These are phyloP conservation scores for Excoecaria cochinchinensis DNA, from an alignment of 345 rosid genomes.

Conservation along the genomic window DNA sequence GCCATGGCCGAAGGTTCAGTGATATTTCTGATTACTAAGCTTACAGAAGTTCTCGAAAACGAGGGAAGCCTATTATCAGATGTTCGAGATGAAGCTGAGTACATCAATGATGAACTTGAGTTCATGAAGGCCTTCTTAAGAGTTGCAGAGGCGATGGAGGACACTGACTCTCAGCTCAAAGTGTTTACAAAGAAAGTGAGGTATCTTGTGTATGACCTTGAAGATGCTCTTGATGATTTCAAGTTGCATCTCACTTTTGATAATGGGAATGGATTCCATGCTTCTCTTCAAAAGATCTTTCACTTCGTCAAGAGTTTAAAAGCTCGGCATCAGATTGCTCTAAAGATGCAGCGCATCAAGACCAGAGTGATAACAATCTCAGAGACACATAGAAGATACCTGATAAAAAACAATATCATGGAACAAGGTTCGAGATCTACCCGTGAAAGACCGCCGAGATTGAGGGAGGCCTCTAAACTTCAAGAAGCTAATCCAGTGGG, in stretches of 20 bases:
- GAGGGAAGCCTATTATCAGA: conserved; percentile 20
- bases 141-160: conserved; percentile 25
- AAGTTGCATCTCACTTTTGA: conserved; percentile 9
- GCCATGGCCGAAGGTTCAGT: conserved; percentile 35
- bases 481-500: conserved; percentile 32
- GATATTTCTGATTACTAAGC: conserved; percentile 25
- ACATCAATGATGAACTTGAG: conserved; percentile 28
- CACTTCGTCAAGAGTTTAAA: conserved; percentile 17
- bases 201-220: conserved; percentile 11
- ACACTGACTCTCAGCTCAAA: conserved; percentile 1
- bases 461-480: neutral
- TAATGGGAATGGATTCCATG: neutral
- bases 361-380: conserved; percentile 9
- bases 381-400: conserved; percentile 16
- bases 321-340: conserved; percentile 24
- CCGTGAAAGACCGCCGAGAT: neutral
- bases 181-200: neutral
- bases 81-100: conserved; percentile 24
- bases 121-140: conserved; percentile 33
- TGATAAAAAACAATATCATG: conserved; percentile 16
- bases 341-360: conserved; percentile 21
- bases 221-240: conserved; percentile 23
- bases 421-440: conserved; percentile 9
- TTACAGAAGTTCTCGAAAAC: conserved; percentile 24
- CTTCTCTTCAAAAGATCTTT: conserved; percentile 1